Conservation (phyloP, 805 yeast species). For the Vanderwaltozyma yarrowii region DNA sequence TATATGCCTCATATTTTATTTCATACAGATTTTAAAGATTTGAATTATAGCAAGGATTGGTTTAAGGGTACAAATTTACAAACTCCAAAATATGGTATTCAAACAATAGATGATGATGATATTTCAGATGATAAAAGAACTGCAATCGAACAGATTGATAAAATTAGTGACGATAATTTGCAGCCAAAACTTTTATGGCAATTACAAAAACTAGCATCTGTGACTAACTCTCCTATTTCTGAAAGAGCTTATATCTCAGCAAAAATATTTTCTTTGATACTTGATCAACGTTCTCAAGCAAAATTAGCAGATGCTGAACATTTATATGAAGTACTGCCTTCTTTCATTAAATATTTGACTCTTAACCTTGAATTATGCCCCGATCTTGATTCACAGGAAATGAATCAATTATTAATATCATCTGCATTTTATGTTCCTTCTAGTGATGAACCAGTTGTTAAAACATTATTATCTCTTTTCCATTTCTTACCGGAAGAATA, state of each 20-base stretch:
- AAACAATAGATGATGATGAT: constrained; percentile 2
- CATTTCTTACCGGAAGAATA: constrained; percentile 29
- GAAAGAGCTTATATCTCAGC: constrained; percentile 19
- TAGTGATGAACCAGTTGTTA: constrained; percentile 9
- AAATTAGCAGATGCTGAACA: constrained; percentile 18
- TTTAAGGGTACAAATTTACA: constrained; percentile 11
- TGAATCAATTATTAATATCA: constrained; percentile 17
- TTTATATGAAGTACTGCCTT: constrained; percentile 23
- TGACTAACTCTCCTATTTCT: constrained; percentile 12
- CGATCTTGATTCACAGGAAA: constrained; percentile 5
- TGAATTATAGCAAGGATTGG: constrained; percentile 19
- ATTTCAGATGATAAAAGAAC: background rate
- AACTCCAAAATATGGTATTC: constrained; percentile 8
- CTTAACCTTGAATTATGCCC: constrained; percentile 10
- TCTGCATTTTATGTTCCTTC: constrained; percentile 21
- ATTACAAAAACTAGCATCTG: constrained; percentile 20
- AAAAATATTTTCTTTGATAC: constrained; percentile 11
- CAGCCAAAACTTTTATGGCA: constrained; percentile 24
- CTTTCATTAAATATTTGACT: constrained; percentile 20
- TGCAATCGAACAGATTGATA: constrained; percentile 4
- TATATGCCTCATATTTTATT: constrained; percentile 18
- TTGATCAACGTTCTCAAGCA: constrained; percentile 13
- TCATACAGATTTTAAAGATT: constrained; percentile 19
- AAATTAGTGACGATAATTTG: constrained; percentile 4
- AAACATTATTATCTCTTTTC: constrained; percentile 20